Evolutionary conservation across 1,139 yeast species (phyloP).

Genomic region (Zygotorulaspora mrakii): DNA sequence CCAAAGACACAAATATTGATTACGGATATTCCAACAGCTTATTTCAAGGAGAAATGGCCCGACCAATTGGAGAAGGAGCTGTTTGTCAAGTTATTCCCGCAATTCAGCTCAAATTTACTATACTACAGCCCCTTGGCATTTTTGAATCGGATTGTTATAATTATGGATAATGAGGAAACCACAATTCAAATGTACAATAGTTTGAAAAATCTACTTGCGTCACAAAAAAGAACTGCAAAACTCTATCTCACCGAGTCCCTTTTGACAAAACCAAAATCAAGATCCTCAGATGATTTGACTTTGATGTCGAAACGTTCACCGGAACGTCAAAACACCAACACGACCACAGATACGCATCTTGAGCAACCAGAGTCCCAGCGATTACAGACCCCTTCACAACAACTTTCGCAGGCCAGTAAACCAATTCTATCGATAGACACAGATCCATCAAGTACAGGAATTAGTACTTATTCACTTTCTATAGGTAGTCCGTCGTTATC

Average conservation of each 20-base stretch:
- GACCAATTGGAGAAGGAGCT: constrained; percentile 23
- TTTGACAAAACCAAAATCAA: constrained; percentile 14
- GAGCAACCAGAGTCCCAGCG: too few relatives aligned
- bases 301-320: too few relatives aligned
- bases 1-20: constrained; percentile 31
- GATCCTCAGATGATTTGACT: constrained; percentile 7
- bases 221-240: constrained; percentile 16
- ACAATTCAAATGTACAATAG: constrained; percentile 25
- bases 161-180: constrained; percentile 26
- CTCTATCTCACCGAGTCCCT: constrained; percentile 33
- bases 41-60: constrained; percentile 31
- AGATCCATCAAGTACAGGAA: constrained; percentile 24
- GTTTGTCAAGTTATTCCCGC: constrained; percentile 26
- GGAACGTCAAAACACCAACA: too few relatives aligned
- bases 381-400: too few relatives aligned
- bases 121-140: constrained; percentile 35
- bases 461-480: constrained; percentile 17
- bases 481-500: constrained; percentile 32
- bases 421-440: constrained; percentile 32
- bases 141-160: constrained; percentile 32
- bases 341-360: too few relatives aligned
- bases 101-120: constrained; percentile 22
- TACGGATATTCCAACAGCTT: constrained; percentile 31
- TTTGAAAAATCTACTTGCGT: constrained; percentile 14
- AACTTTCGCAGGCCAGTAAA: constrained; percentile 5